Evolutionary conservation across 805 yeast genomes (phyloP), one percentile per base, ranked within the genome.

Genomic region (Candida khao-thaluensis): DNA sequence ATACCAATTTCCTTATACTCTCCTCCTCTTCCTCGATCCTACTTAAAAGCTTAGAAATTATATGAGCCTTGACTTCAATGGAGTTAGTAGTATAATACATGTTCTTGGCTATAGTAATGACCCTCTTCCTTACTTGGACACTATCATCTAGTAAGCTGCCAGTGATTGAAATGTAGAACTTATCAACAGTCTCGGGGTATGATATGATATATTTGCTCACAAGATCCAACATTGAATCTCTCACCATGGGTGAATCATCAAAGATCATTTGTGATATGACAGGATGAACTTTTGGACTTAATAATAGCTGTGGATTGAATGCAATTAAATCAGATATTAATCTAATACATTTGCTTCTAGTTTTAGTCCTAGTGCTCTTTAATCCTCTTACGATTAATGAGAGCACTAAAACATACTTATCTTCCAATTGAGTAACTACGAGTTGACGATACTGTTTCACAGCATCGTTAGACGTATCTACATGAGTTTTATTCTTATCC

Each of bases 141-240:
- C 91, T 84, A 5, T 71, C 73, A 50, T 87, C 93, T 39, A 59
- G 64, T 23, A 72, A 54, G 47, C 79, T 54, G 8, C 66, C 73
- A 30, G 79, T 65, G 6, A 84, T 59, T 12, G 74, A 61, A 7
- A 54, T 60, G 51, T 77, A 77, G 45, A 75, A 81, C 18, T 70
- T 71, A 2, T 69, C 67, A 15, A 75, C 64, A 21, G 72, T 53
- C 3, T 65, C 70, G 0, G 78, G 76, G 35, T 68, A 68, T 2
- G 64, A 48, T 2, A 60, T 50, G 27, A 81, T 52, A 39, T 72
- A 76, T 37, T 66, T 69, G 8, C 72, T 71, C 17, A 88, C 59
- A 27, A 88, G 66, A 30, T 85, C 93, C 20, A 88, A 62, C 2
- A 82, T 82, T 0, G 95, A 86, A 50, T 83, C 89, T 42, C 88